These are phyloP conservation scores for Baeospora myosura DNA, from an alignment of 1,284 basidiomycete genomes.

Conservation along the genomic window DNA sequence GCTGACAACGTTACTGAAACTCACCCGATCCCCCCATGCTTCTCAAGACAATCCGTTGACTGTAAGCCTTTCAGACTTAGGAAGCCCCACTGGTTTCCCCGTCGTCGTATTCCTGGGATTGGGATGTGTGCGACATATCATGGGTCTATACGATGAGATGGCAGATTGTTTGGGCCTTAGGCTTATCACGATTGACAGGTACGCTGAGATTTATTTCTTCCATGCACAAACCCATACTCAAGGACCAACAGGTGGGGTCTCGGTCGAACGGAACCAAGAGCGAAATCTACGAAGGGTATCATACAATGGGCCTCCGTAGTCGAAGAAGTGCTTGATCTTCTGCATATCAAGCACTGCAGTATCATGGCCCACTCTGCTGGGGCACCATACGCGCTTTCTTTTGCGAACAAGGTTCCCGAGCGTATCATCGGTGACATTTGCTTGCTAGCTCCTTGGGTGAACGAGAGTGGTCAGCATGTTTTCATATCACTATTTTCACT, in stretches of 20 bases:
- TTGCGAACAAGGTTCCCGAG: slow-evolving; percentile 66
- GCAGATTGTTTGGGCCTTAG: slow-evolving; percentile 81
- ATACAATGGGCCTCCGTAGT: slow-evolving; percentile 89
- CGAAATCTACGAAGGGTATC: slow-evolving; percentile 70
- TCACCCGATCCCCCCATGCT: slow-evolving; percentile 74
- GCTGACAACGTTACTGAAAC: slow-evolving; percentile 75
- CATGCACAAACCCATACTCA: slow-evolving; percentile 8
- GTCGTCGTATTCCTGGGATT: slow-evolving; percentile 89
- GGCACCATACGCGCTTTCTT: slow-evolving; percentile 88
- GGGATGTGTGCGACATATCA: slow-evolving; percentile 89
- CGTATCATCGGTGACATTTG: slow-evolving; percentile 83
- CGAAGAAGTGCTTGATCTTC: slow-evolving; percentile 78
- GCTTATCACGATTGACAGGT: slow-evolving; percentile 92
- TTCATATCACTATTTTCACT: slow-evolving; percentile 4
- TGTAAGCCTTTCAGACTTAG: slow-evolving; percentile 92
- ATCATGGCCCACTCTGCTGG: slow-evolving; percentile 97
- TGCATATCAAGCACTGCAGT: slow-evolving; percentile 77
- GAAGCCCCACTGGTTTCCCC: slow-evolving; percentile 74
- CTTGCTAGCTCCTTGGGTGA: slow-evolving; percentile 95
- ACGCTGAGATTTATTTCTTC: slow-evolving; percentile 14
- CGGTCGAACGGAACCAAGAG: slow-evolving; percentile 74
- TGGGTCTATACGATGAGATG: slow-evolving; percentile 95
- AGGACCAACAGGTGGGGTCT: slow-evolving; percentile 73
- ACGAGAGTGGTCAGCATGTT: slow-evolving; percentile 79
- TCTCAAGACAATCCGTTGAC: slow-evolving; percentile 64